Percentiles rank a stretch among this genome's conserved stretches.
These are phyloP conservation scores for Spathaspora hagerdaliae DNA, from an alignment of 805 yeast species.

Conservation along the genomic window DNA sequence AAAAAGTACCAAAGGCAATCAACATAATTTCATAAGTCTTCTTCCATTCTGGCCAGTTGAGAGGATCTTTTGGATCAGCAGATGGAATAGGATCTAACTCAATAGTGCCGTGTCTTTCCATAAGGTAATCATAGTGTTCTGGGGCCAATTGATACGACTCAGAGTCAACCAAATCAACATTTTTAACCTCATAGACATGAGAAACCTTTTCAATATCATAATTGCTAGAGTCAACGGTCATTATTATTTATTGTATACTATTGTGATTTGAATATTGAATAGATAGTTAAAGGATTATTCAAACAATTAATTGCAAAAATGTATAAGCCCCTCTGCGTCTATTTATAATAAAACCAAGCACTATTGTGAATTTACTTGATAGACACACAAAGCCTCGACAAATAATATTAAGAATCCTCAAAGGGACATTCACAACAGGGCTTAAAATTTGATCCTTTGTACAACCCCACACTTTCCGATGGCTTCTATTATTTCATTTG, in stretches of 20 bases:
- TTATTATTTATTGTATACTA: too few species aligned
- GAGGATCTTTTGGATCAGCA: constrained; percentile 11
- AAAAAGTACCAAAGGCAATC: constrained; percentile 13
- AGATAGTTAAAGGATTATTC: too few species aligned
- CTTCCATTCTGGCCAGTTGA: constrained; percentile 13
- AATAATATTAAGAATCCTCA: too few species aligned
- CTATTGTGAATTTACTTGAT: too few species aligned
- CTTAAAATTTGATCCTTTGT: too few species aligned
- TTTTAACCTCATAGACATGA: neutral
- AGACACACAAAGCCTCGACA: too few species aligned
- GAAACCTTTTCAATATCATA: constrained; percentile 3
- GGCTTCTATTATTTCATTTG: too few species aligned
- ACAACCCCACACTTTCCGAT: neutral
- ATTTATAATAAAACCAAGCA: neutral
- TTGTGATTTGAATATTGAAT: too few species aligned
- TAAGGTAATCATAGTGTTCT: constrained; percentile 8
- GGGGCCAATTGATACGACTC: neutral
- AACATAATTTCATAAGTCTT: constrained; percentile 8
- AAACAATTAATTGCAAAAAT: neutral
- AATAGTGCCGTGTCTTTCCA: constrained; percentile 11
- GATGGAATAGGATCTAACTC: constrained; percentile 13
- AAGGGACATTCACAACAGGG: too few species aligned
- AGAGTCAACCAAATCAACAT: neutral
- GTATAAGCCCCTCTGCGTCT: neutral
- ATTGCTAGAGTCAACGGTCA: neutral